These are phyloP conservation scores for Serendipita vermifera DNA, from an alignment of 768 basidiomycete species.

Conservation along the genomic window DNA sequence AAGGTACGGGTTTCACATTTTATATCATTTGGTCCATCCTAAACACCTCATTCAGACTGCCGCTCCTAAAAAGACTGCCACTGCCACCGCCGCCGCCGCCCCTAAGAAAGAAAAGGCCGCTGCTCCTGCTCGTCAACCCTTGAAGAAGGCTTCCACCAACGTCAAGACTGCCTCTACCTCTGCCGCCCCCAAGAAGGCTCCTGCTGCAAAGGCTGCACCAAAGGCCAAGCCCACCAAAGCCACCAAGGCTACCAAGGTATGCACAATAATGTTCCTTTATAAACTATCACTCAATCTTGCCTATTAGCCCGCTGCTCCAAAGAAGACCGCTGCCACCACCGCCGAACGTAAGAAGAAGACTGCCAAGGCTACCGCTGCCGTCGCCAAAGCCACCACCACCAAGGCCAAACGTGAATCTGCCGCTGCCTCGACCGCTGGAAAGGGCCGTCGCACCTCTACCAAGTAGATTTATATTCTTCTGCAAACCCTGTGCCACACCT, in stretches of 20 bases:
- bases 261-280: neutral
- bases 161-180: constrained; percentile 18
- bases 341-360: constrained; percentile 21
- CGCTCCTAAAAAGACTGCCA: constrained; percentile 27
- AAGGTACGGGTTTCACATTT: constrained; percentile 7
- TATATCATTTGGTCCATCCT: neutral
- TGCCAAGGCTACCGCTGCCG: constrained; percentile 9
- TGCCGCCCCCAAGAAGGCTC: constrained; percentile 25
- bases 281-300: neutral
- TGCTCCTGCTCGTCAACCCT: neutral
- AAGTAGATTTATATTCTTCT: too few relatives aligned
- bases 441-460: neutral
- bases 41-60: constrained; percentile 16
- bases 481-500: too few relatives aligned
- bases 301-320: constrained; percentile 29
- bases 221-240: constrained; percentile 3
- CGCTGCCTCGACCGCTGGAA: neutral
- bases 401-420: constrained; percentile 17
- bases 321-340: constrained; percentile 20
- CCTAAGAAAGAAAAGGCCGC: too few relatives aligned
- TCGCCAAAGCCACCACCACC: constrained; percentile 17
- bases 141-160: constrained; percentile 13
- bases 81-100: constrained; percentile 12
- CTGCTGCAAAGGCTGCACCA: constrained; percentile 15
- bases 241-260: constrained; percentile 15